Conservation (phyloP, 768 basidiomycete species). For the Tulasnella sp. region DNA sequence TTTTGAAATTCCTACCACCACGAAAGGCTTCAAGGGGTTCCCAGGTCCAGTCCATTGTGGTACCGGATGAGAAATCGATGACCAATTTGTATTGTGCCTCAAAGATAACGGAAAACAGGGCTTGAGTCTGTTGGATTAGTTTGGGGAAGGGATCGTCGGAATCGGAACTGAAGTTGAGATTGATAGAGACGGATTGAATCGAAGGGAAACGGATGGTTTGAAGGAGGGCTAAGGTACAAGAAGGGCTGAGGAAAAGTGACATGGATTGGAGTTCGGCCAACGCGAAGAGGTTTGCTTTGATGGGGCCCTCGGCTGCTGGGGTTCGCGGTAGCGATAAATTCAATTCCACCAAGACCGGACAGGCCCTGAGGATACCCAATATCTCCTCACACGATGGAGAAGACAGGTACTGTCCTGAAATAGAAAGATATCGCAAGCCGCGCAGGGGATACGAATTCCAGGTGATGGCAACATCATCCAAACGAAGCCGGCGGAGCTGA, state of each 20-base stretch:
- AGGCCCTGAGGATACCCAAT: not conserved
- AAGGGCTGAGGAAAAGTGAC: not conserved
- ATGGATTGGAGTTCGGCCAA: not conserved
- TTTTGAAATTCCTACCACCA: not conserved
- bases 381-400: not conserved
- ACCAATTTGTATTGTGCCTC: not conserved
- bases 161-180: not conserved
- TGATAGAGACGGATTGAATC: not conserved
- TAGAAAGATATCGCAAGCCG: not conserved
- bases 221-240: not conserved
- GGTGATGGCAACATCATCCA: not conserved
- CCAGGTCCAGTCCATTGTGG: not conserved
- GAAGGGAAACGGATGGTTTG: not conserved
- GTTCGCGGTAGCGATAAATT: not conserved
- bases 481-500: not conserved
- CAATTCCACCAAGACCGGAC: not conserved
- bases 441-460: not conserved
- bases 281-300: not conserved
- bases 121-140: not conserved
- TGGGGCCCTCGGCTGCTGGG: not conserved
- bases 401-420: not conserved
- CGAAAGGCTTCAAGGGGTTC: not conserved
- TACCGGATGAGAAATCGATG: not conserved
- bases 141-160: not conserved
- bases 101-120: not conserved